These are phyloP conservation scores for Fusarium pilosicola DNA, from an alignment of 2,329 filamentous ascomycete species.

Conservation along the genomic window DNA sequence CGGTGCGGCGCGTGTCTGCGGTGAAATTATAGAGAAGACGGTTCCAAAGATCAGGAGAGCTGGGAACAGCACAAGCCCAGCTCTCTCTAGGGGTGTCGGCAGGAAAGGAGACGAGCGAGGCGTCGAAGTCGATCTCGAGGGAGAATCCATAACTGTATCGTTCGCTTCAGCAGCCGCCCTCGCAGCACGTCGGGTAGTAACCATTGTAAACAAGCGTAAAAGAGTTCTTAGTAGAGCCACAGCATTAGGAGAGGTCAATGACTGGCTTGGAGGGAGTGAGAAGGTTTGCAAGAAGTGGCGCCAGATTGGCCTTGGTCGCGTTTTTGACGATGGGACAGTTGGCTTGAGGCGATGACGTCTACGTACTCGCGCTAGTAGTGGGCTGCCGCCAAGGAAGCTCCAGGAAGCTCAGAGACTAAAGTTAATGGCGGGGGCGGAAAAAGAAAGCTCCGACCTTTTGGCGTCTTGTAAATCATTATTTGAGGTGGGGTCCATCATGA, in stretches of 20 bases:
- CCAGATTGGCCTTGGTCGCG: constrained; percentile 12
- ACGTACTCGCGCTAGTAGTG: constrained; percentile 26
- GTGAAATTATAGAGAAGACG: constrained; percentile 81
- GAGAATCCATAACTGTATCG: constrained; percentile 25
- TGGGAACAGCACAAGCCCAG: constrained; percentile 78
- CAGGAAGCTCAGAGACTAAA: neutral
- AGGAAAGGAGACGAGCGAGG: constrained; percentile 67
- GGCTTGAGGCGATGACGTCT: constrained; percentile 43
- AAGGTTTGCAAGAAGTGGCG: constrained; percentile 3
- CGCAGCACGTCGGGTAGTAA: constrained; percentile 42
- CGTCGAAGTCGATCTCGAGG: constrained; percentile 30
- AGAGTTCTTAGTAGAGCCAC: neutral
- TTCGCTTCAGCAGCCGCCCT: constrained; percentile 25
- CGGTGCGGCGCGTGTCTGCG: constrained; percentile 69
- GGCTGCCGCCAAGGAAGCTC: constrained; percentile 19
- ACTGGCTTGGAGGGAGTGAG: neutral
- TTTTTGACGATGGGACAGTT: constrained; percentile 24
- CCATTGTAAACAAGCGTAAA: constrained; percentile 35
- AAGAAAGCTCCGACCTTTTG: constrained; percentile 28
- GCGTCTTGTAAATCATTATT: neutral
- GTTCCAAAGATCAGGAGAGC: constrained; percentile 81
- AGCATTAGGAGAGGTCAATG: constrained; percentile 11
- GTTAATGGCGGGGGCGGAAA: constrained; percentile 11
- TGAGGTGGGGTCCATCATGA: constrained; percentile 11
- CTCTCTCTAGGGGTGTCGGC: constrained; percentile 74